Base-by-base conservation (phyloP, 2,329 filamentous ascomycete genomes). In the Talaromyces sp. region DNA sequence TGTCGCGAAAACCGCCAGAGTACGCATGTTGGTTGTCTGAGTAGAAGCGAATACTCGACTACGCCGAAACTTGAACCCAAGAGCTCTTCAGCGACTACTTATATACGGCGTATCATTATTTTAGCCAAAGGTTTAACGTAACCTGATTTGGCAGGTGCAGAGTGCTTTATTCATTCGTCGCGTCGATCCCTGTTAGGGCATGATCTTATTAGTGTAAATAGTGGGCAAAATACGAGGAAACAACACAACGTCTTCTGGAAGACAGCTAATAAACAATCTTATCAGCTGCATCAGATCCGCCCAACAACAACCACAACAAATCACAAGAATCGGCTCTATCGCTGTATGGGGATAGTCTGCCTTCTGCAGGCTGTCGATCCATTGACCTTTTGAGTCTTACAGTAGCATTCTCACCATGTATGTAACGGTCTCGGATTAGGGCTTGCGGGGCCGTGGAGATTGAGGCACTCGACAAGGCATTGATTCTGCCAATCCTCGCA, bases 1-100 rank as follows among this genome's bases (percentile, higher is more conserved):
- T 8, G 21, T 37, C 33, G 39, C 40, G 19, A 50, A 40, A 11
- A 50, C 31, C 36, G 53, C 33, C 21, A 51, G 31, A 13, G n/a
- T 21, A 45, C 17, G 37, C 57, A 56, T 59, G n/a, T 17, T 51
- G 25, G 11, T 25, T 40, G n/a, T 40, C n/a, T 33, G 25, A 40
- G 1, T 5, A 25, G 2, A 28, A 4, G 17, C 19, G 7, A 25
- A 22, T 21, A 8, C 10, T 21, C 22, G 17, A 8, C 10, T 31
- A 10, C 0, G 1, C 5, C 1, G 19, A 50, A 56, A 8, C 9
- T 10, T n/a, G 15, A 56, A 56, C 4, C 13, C n/a, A 21, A 28
- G 40, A 13, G 19, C 19, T 39, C 6, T 28, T 10, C 15, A 2
- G 7, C 13, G 4, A 15, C 19, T 52, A 39, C n/a, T 52, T 52